Base-by-base conservation (phyloP, 1,284 basidiomycete species). In the Mycena citricolor region DNA sequence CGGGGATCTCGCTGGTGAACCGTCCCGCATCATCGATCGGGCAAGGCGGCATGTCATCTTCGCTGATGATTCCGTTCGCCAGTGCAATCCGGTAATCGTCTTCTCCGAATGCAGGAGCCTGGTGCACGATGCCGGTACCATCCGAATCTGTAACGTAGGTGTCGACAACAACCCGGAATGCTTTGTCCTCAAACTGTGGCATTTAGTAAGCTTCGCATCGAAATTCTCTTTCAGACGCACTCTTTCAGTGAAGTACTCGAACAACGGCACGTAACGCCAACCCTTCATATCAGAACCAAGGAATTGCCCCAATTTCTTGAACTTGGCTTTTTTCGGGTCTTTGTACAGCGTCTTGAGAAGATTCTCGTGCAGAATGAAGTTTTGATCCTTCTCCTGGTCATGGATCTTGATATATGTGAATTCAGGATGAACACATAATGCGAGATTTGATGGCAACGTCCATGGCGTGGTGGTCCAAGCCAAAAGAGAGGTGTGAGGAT, bases 391-490 rank as follows among this genome's bases (percentile, higher is more conserved):
- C 57, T 93, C 87, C 54, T 90, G 77, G 60, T 99, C 97, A 67
- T 94, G 84, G 58, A 99, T 94, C 69, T 99, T 99, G 79, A 98
- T 76, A 67, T 99, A 99, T 23, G 83, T 94, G 62, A 88, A 92
- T 51, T 95, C 89, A 23, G 97, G 95, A 67, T 99, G 91, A 8
- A 98, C 97, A 60, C 95, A 98, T 42, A 99, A 79, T 0, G 81
- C 93, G 33, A 99, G 75, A 68, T 99, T 99, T 42, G 93, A 94
- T 2, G 97, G 95, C 5, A 99, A 74, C 0, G 97, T 99, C 94
- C 95, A 99, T 0, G 97, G 97, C 0, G 97, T 99, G 16, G 95
- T 99, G 17, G 95, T 99, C 95, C 95, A 99, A 7, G 97, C 97
- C 31, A 99, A 74, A 26, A 99, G 72, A 5, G 90, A 86, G 19